Conservation (phyloP, 2,329 filamentous ascomycete species). For the Zasmidium citrigriseum region DNA sequence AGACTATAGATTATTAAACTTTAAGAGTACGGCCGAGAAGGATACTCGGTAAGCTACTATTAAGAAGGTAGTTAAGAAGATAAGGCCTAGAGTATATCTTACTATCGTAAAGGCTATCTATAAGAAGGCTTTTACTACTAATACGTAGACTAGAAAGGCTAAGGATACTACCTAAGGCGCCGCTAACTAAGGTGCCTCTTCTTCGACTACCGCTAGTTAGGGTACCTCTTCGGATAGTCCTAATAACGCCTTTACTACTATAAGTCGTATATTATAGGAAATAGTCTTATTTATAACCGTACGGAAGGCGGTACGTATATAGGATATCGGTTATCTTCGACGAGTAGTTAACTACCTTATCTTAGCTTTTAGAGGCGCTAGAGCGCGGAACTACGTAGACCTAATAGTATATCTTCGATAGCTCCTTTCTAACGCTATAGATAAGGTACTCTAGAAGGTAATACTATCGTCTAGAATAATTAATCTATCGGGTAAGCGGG, state of each 20-base stretch:
- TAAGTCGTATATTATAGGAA: neutral
- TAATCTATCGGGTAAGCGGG: neutral
- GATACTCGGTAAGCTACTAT: neutral
- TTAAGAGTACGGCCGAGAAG: neutral
- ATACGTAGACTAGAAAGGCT: neutral
- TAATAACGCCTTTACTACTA: neutral
- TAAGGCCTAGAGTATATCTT: neutral
- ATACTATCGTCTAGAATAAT: neutral
- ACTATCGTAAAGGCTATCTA: conserved; percentile 1
- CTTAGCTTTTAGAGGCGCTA: neutral
- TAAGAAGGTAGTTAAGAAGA: neutral
- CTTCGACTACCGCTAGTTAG: no score
- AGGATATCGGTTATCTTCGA: neutral
- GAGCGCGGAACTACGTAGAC: neutral
- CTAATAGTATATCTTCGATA: conserved; percentile 22
- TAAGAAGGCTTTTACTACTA: neutral
- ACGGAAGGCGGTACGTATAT: neutral
- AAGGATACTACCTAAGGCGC: no score
- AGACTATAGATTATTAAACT: neutral
- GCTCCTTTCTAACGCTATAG: conserved; percentile 31
- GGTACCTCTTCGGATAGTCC: no score
- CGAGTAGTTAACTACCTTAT: neutral
- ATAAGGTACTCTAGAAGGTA: neutral
- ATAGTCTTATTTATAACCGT: neutral
- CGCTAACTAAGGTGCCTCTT: no score